Evolutionary conservation across 768 basidiomycete genomes (phyloP).

Genomic region (Leccinellum luteum): DNA sequence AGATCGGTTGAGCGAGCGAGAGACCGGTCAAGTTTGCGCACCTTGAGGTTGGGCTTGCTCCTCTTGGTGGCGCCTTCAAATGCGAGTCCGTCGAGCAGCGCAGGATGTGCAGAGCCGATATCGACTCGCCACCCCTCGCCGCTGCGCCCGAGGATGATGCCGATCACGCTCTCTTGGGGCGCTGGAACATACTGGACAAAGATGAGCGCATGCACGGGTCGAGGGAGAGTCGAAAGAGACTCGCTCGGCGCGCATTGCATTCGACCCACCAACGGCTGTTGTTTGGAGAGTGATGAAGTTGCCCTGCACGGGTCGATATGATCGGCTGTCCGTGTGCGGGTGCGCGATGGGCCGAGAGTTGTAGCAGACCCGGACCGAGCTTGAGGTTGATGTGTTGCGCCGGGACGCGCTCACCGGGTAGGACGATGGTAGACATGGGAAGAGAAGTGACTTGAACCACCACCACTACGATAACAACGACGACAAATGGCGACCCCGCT

Average conservation of each 20-base stretch:
- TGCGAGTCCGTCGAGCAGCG: constrained; percentile 83
- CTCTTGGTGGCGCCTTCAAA: constrained; percentile 97
- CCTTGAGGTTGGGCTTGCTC: constrained; percentile 92
- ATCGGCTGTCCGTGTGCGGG: constrained; percentile 22
- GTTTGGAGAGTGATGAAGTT: constrained; percentile 66
- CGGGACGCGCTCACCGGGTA: constrained; percentile 80
- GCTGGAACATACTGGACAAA: constrained; percentile 81
- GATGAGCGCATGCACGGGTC: background rate
- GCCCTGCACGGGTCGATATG: constrained; percentile 67
- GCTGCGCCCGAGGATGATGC: constrained; percentile 71
- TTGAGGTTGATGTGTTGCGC: constrained; percentile 79
- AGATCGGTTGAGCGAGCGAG: constrained; percentile 5
- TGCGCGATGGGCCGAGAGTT: constrained; percentile 37
- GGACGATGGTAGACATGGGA: constrained; percentile 54
- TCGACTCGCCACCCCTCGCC: constrained; percentile 94
- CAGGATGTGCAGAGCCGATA: constrained; percentile 85
- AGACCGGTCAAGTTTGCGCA: constrained; percentile 26
- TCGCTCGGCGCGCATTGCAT: constrained; percentile 76
- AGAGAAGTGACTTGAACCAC: constrained; percentile 6
- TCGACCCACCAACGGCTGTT: constrained; percentile 89
- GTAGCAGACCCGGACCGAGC: constrained; percentile 80
- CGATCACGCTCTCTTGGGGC: constrained; percentile 85
- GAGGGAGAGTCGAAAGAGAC: constrained; percentile 25
- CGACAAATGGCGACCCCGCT: constrained; percentile 43
- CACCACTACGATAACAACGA: no score